A percentile compares a stretch with the other conserved stretches of the same genome.
These are phyloP conservation scores for Leccinum barrowsii DNA, from an alignment of 768 basidiomycete genomes.

Conservation along the genomic window DNA sequence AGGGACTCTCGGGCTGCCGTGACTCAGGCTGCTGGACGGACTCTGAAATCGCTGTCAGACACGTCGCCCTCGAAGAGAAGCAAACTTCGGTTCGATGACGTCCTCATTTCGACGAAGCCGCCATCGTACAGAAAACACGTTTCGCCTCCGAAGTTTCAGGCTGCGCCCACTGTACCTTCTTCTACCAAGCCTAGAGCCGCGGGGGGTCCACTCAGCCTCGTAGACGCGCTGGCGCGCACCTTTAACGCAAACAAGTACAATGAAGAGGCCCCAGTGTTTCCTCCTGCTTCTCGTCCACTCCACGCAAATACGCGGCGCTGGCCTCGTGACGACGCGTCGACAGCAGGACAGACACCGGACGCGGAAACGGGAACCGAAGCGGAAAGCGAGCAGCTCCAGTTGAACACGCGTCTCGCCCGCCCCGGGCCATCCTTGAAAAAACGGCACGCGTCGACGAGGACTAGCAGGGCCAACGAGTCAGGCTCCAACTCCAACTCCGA, in stretches of 20 bases:
- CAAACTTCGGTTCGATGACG: constrained; percentile 23
- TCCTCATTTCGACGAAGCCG: constrained; percentile 18
- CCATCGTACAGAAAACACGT: not conserved
- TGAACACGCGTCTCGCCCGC: constrained; percentile 1
- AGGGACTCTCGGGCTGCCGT: not conserved
- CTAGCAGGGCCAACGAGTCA: not conserved
- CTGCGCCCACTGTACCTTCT: not conserved
- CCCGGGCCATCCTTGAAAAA: not conserved
- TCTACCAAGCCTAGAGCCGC: not conserved
- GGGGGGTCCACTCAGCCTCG: constrained; percentile 10
- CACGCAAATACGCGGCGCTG: not conserved
- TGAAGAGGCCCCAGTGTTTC: not conserved
- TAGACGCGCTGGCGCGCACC: constrained; percentile 24
- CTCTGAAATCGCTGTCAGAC: not conserved
- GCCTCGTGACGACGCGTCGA: not conserved
- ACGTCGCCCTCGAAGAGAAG: constrained; percentile 2
- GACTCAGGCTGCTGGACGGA: not conserved
- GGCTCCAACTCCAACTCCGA: constrained; percentile 15
- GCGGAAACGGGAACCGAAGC: constrained; percentile 19
- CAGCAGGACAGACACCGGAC: constrained; percentile 11
- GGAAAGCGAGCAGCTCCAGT: constrained; percentile 16
- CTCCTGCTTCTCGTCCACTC: not conserved
- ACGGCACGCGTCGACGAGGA: not conserved
- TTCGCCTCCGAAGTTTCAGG: not conserved
- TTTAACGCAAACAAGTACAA: constrained; percentile 26